phyloP scores from a whole-genome alignment of 345 rosid species.

The Syzygium aqueum region DNA sequence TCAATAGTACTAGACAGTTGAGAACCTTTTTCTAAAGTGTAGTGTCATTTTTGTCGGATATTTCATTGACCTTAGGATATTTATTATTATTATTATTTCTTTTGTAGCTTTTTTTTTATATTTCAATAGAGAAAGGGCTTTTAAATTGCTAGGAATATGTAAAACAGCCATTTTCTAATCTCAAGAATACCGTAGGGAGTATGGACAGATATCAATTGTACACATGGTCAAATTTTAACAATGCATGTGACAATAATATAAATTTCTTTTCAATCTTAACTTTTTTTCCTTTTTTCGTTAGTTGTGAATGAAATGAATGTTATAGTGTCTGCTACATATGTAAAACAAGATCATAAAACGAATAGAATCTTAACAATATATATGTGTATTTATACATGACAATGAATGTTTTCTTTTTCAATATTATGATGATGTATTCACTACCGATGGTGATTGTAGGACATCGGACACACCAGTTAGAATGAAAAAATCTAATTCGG shows the following conservation, averaged over 20 bases:
- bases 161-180: no score
- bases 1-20: no score
- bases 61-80: no score
- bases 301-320: background rate
- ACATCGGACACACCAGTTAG: background rate
- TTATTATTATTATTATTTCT: no score
- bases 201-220: background rate
- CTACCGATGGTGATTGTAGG: background rate
- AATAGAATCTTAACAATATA: no score
- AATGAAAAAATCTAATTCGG: background rate
- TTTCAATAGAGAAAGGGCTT: no score
- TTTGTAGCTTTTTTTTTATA: no score
- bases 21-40: no score
- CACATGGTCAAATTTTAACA: background rate
- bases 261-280: background rate
- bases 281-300: background rate
- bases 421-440: background rate
- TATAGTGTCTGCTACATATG: no score
- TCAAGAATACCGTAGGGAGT: background rate
- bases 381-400: rapidly evolving
- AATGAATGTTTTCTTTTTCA: no score
- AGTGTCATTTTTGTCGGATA: no score
- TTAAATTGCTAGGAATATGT: no score
- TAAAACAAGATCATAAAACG: background rate
- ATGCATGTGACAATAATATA: background rate